Conservation (phyloP, 2,329 filamentous ascomycete species). For the Ophiostoma quercus region DNA sequence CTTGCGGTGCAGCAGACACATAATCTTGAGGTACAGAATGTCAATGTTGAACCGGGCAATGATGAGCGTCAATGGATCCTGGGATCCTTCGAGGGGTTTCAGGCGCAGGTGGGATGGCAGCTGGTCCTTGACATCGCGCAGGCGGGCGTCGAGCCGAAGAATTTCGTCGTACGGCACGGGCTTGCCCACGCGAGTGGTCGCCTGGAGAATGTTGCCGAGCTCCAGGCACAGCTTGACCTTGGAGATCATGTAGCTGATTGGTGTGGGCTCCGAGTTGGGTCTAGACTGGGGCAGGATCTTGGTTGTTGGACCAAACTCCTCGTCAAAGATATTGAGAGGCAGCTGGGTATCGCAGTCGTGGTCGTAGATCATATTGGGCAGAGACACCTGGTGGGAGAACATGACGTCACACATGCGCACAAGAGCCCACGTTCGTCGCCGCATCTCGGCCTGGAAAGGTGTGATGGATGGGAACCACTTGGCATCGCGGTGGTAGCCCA, state of each 20-base stretch:
- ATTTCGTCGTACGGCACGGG: constrained; percentile 60
- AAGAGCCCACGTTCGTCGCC: constrained; percentile 62
- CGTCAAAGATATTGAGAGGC: constrained; percentile 74
- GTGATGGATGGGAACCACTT: constrained; percentile 67
- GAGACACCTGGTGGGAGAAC: constrained; percentile 68
- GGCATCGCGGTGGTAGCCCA: constrained; percentile 74
- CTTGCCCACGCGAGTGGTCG: constrained; percentile 52
- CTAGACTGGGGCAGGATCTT: constrained; percentile 62
- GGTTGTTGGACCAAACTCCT: constrained; percentile 67
- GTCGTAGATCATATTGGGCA: constrained; percentile 64
- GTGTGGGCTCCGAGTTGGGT: constrained; percentile 65
- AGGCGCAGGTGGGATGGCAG: constrained; percentile 77
- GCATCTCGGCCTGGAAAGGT: constrained; percentile 73
- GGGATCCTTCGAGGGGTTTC: constrained; percentile 66
- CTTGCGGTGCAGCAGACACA: constrained; percentile 83
- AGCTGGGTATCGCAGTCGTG: constrained; percentile 70
- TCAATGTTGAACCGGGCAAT: constrained; percentile 81
- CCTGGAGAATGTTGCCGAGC: constrained; percentile 67
- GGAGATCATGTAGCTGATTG: constrained; percentile 72
- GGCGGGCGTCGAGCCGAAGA: constrained; percentile 54
- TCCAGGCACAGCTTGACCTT: constrained; percentile 64
- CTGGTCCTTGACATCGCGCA: constrained; percentile 58
- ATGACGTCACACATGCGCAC: constrained; percentile 69
- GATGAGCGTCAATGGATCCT: constrained; percentile 77
- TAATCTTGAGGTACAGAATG: constrained; percentile 79